Base-by-base conservation (phyloP, 805 yeast species). In the Candida awuae region DNA sequence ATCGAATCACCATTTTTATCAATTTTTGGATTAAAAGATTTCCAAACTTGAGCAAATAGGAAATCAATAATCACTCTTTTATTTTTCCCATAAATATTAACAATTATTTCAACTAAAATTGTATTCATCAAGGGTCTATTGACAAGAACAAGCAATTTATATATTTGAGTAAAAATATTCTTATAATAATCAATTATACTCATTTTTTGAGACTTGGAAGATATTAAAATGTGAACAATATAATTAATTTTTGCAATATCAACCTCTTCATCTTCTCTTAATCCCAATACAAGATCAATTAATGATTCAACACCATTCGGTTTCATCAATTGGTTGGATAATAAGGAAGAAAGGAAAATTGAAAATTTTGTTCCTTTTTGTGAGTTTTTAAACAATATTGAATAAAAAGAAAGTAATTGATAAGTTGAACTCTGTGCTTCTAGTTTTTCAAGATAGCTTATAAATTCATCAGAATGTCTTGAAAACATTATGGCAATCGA, bases 271-370 rank as follows among this genome's bases (percentile, higher is more conserved):
- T 70, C 67, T 30, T 85, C 94, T 41, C 95, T 65, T 19, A 84
- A 64, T 0, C 95, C 95, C 12, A 83, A 64, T 1, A 84, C 67
- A 45, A 84, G 76, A 56, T 90, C 97, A 21, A 87, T 67, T 35
- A 90, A 59, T 2, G 87, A 69, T 21, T 73, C 59, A 2, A 92
- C 75, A 0, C 97, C 97, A 1, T 59, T 56, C 2, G 70, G 57
- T 21, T 45, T 29, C 16, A 74, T 54, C 1, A 83, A 81, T 20
- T 85, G 58, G 3, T 55, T 44, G 1, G 80, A 71, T 4, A 90
- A 63, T 34, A 69, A 64, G 0, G 59, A 43, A 34, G 80, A 56
- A 4, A 84, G 65, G 41, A 68, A 62, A 6, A 47, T 46, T 34
- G 68, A 67, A 50, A 76, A 76, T n/a, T 14, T 14, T 6, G 14